A percentile compares a stretch with the other conserved stretches of the same genome.
These are phyloP conservation scores for Mycena leptocephala DNA, from an alignment of 768 basidiomycete genomes.

Conservation along the genomic window DNA sequence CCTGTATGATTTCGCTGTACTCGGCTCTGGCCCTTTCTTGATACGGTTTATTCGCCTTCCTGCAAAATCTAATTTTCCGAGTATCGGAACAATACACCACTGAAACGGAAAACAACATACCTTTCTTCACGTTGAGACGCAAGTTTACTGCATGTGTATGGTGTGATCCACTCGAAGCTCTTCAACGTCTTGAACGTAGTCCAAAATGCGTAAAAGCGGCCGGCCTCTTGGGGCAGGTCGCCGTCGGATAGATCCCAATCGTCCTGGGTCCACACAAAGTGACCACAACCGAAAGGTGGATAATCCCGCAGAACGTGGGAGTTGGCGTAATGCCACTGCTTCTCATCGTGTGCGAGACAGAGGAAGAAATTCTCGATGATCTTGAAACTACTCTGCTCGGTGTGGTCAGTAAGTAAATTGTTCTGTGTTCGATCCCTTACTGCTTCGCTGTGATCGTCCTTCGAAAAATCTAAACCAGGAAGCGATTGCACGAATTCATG, in stretches of 20 bases:
- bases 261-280: conserved; percentile 38
- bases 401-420: not conserved
- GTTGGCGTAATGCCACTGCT: conserved; percentile 25
- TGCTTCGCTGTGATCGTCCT: conserved; percentile 12
- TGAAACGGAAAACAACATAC: not conserved
- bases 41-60: conserved; percentile 27
- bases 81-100: not conserved
- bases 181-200: conserved; percentile 41
- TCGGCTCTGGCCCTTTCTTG: conserved; percentile 4
- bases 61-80: not conserved
- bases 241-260: conserved; percentile 31
- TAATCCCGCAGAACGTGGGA: not conserved
- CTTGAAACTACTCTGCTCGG: conserved; percentile 30
- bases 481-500: conserved; percentile 7
- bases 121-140: conserved; percentile 13
- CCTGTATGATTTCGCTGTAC: conserved; percentile 34
- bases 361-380: conserved; percentile 41
- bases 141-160: conserved; percentile 12
- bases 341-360: conserved; percentile 44
- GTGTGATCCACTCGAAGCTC: conserved; percentile 43
- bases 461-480: not conserved
- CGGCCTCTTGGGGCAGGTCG: conserved; percentile 16
- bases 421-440: not conserved
- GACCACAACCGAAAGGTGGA: conserved; percentile 38
- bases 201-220: conserved; percentile 45